These are phyloP conservation scores for Penicillium silybi DNA, from an alignment of 495 filamentous ascomycete genomes.

Conservation along the genomic window DNA sequence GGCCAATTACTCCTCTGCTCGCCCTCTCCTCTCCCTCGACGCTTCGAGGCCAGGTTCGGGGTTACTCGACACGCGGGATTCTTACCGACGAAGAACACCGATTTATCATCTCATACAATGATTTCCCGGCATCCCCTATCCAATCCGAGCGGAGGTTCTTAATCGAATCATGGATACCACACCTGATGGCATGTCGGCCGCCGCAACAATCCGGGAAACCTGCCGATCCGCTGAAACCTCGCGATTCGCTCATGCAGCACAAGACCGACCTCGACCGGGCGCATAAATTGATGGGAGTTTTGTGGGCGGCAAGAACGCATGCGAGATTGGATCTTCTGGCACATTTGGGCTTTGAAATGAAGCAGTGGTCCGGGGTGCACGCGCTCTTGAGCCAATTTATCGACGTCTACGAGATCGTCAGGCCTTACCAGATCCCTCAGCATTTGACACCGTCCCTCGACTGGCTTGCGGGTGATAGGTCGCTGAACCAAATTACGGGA, in stretches of 20 bases:
- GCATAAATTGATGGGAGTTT: slow-evolving; percentile 20
- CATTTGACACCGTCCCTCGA: slow-evolving; percentile 21
- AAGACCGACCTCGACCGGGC: slow-evolving; percentile 16
- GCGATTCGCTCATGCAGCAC: slow-evolving; percentile 10
- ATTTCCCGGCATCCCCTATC: slow-evolving; percentile 12
- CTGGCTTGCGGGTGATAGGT: slow-evolving; percentile 18
- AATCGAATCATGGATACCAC: slow-evolving; percentile 37
- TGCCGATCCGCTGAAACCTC: slow-evolving; percentile 4
- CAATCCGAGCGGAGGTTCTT: slow-evolving; percentile 7
- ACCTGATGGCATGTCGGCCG: slow-evolving; percentile 40
- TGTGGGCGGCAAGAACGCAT: slow-evolving; percentile 24
- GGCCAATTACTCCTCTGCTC: slow-evolving; percentile 11
- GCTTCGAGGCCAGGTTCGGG: slow-evolving; percentile 4
- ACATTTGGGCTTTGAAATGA: slow-evolving; percentile 40
- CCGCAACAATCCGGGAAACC: slow-evolving; percentile 17
- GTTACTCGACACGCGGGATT: neutral
- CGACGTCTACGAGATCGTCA: slow-evolving; percentile 27
- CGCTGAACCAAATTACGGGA: slow-evolving; percentile 32
- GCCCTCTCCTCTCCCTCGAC: slow-evolving; percentile 7
- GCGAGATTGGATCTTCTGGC: slow-evolving; percentile 33
- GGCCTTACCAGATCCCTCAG: slow-evolving; percentile 13
- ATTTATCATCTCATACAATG: slow-evolving; percentile 13
- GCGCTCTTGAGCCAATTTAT: slow-evolving; percentile 37
- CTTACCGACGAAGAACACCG: slow-evolving; percentile 7
- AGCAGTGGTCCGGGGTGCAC: slow-evolving; percentile 43